These are phyloP conservation scores for Cicer yamashitae DNA, from an alignment of 306 rosid species.

Conservation along the genomic window DNA sequence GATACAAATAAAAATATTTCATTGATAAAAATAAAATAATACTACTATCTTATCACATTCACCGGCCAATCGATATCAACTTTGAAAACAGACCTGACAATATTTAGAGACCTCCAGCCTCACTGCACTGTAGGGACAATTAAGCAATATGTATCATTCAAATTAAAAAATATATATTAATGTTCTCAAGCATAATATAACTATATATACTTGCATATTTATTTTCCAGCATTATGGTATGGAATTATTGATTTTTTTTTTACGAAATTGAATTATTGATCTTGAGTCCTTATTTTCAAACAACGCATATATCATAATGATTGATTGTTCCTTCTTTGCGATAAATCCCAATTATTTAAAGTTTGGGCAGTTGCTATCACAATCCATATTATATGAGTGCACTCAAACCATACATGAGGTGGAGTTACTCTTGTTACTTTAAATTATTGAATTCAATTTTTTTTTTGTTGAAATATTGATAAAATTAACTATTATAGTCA, in stretches of 20 bases:
- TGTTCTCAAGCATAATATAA: neutral
- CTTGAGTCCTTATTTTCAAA: conserved; percentile 23
- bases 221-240: neutral
- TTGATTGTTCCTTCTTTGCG: conserved; percentile 38
- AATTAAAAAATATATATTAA: neutral
- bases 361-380: conserved; percentile 29
- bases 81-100: neutral
- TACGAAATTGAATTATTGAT: conserved; percentile 26
- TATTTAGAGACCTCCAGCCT: neutral
- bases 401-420: neutral
- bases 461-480: too few relatives aligned
- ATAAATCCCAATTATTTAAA: conserved; percentile 32
- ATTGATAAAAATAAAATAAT: neutral
- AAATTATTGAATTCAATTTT: too few relatives aligned
- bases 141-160: neutral
- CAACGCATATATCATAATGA: conserved; percentile 32
- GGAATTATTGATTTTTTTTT: too few relatives aligned
- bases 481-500: too few relatives aligned
- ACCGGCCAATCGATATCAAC: conserved; percentile 12
- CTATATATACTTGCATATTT: too few relatives aligned
- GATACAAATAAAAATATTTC: neutral
- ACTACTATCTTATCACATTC: neutral
- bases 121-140: conserved; percentile 6
- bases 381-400: neutral
- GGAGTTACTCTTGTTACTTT: too few relatives aligned